Conservation (phyloP, 2,329 filamentous ascomycete genomes). For the Trichoderma cornu-damae region DNA sequence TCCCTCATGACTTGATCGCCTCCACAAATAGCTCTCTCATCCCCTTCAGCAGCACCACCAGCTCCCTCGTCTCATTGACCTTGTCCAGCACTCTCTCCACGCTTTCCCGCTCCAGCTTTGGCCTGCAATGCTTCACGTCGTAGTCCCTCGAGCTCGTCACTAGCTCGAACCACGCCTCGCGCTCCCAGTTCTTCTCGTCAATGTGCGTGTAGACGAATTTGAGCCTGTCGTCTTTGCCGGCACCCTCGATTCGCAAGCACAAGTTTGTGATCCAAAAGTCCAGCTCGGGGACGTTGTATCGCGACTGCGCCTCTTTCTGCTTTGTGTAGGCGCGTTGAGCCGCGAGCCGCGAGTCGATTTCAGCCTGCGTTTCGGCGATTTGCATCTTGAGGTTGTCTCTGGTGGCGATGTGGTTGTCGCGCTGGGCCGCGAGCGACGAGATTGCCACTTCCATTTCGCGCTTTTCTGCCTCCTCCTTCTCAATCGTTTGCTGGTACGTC, state of each 20-base stretch:
- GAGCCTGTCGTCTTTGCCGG: slow-evolving; percentile 74
- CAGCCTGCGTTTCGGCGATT: slow-evolving; percentile 62
- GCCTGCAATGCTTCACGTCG: slow-evolving; percentile 72
- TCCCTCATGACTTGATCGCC: slow-evolving; percentile 49
- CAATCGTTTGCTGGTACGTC: slow-evolving; percentile 67
- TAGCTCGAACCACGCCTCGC: slow-evolving; percentile 91
- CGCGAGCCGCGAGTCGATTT: slow-evolving; percentile 64
- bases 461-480: slow-evolving; percentile 71
- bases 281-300: slow-evolving; percentile 87
- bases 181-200: slow-evolving; percentile 79
- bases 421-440: slow-evolving; percentile 52
- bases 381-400: slow-evolving; percentile 56
- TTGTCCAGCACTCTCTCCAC: slow-evolving; percentile 71
- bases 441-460: slow-evolving; percentile 67
- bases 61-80: slow-evolving; percentile 74
- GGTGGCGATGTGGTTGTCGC: slow-evolving; percentile 53
- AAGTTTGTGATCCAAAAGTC: slow-evolving; percentile 94
- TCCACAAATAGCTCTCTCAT: slow-evolving; percentile 77
- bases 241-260: slow-evolving; percentile 83
- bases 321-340: slow-evolving; percentile 67
- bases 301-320: slow-evolving; percentile 74
- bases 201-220: slow-evolving; percentile 88
- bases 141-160: slow-evolving; percentile 78
- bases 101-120: slow-evolving; percentile 74
- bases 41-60: slow-evolving; percentile 68